Base-by-base conservation (phyloP, 164 flowering plant species). In the Cinnamomum chago region DNA sequence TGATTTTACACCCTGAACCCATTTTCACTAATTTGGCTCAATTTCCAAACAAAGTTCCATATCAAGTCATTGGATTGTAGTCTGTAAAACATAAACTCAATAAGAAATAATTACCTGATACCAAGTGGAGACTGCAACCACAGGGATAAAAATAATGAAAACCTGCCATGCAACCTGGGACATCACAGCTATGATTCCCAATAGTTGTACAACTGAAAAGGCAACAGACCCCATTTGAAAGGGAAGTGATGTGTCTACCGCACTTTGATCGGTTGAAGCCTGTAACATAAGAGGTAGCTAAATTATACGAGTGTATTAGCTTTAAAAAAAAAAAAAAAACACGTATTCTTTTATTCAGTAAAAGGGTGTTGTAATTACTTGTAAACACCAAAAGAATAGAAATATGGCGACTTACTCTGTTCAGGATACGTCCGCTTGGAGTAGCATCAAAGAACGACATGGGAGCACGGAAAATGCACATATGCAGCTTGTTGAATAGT, bases 401-500 rank as follows among this genome's bases (percentile, higher is more conserved):
- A 5, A 50, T 50, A 27, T 15, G 17, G 24, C 25, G 20, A 79
- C 91, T 75, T 82, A 95, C 99, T 73, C 98, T 84, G 66, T 90
- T 93, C 3, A 95, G 76, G 75, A 95, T 90, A 62, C 98, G 85
- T 50, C 97, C 97, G 81, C 92, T 90, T 40, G 99, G 99, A 5
- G 99, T 95, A 69, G 99, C 65, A 86, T 95, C 99, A 81, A 92
- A 93, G 82, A 93, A 95, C 60, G 97, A 91, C 99, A 95, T 92
- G 40, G 97, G 95, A 4, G 97, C 92, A 67, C 97, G 97, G 78
- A 95, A 92, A 65, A 95, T 84, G 83, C 89, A 85, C 2, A 67
- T 23, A 77, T 92, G 99, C 98, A 95, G 89, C 75, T 88, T 89
- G 58, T 83, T 79, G 84, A 95, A 95, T 58, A 95, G 91, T 51